phyloP scores from a whole-genome alignment of 192 early-diverging fungal species.

The Haplosporangium gracile region DNA sequence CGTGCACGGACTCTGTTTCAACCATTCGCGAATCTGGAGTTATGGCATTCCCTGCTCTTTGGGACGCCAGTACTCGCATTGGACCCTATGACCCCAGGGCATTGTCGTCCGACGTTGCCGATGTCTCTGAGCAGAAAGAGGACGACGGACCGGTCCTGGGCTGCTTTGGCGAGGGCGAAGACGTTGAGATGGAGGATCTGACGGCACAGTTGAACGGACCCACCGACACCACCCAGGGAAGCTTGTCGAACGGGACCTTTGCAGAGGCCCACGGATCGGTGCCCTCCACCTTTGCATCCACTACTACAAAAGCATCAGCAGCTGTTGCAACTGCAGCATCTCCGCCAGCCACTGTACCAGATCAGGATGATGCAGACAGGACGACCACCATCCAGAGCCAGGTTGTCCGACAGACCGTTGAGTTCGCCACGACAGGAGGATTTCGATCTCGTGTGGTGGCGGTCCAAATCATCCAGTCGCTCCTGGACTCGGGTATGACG shows the following conservation, averaged over 20 bases:
- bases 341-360: neutral
- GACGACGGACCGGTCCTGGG: conserved; percentile 17
- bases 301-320: too few species aligned
- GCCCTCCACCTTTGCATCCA: neutral
- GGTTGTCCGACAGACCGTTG: conserved; percentile 37
- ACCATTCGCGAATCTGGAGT: conserved; percentile 69
- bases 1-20: conserved; percentile 65
- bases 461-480: conserved; percentile 77
- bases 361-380: neutral
- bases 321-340: too few species aligned
- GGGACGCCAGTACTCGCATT: conserved; percentile 31
- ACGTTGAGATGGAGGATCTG: conserved; percentile 45
- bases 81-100: conserved; percentile 18
- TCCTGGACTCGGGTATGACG: conserved; percentile 71
- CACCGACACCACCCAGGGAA: neutral
- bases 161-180: conserved; percentile 48
- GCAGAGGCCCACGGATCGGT: neutral
- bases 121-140: neutral
- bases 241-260: neutral
- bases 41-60: conserved; percentile 41
- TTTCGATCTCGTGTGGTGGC: conserved; percentile 49
- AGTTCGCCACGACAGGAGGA: conserved; percentile 40
- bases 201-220: conserved; percentile 16
- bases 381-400: conserved; percentile 45
- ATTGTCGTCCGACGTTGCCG: neutral